Conservation (phyloP, 345 rosid genomes). For the Heritiera fomes region DNA sequence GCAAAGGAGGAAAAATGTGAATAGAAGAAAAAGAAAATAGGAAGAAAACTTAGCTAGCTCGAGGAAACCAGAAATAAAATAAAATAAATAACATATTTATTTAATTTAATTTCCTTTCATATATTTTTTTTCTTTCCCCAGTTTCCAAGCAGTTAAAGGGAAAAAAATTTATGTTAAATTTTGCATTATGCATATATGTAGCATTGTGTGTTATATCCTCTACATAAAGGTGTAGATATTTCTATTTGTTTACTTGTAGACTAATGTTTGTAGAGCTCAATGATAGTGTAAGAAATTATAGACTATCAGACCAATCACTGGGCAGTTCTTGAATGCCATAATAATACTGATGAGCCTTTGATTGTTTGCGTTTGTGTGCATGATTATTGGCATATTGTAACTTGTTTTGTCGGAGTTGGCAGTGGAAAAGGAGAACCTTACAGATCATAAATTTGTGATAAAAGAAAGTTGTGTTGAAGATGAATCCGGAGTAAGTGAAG, state of each 20-base stretch:
- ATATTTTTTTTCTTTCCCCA: background rate
- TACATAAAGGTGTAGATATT: too few species aligned
- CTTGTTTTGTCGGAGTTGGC: background rate
- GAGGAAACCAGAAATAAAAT: background rate
- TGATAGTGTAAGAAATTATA: too few species aligned
- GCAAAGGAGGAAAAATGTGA: background rate
- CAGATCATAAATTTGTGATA: background rate
- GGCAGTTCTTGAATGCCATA: background rate
- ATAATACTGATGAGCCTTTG: background rate
- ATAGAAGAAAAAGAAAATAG: background rate
- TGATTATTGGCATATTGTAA: background rate
- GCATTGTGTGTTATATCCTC: background rate
- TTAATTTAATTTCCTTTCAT: background rate
- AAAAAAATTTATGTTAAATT: background rate
- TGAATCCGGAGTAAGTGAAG: background rate
- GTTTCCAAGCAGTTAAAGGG: background rate
- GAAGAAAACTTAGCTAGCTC: background rate
- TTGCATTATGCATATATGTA: background rate
- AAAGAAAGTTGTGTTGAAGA: conserved; percentile 2
- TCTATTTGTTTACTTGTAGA: background rate
- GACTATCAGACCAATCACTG: background rate
- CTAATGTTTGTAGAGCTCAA: background rate
- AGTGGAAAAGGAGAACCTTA: conserved; percentile 7
- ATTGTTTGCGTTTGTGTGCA: background rate
- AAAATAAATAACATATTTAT: background rate